Evolutionary conservation across 371 early-diverging fungal genomes (phyloP).

Genomic region (Circinella umbellata): DNA sequence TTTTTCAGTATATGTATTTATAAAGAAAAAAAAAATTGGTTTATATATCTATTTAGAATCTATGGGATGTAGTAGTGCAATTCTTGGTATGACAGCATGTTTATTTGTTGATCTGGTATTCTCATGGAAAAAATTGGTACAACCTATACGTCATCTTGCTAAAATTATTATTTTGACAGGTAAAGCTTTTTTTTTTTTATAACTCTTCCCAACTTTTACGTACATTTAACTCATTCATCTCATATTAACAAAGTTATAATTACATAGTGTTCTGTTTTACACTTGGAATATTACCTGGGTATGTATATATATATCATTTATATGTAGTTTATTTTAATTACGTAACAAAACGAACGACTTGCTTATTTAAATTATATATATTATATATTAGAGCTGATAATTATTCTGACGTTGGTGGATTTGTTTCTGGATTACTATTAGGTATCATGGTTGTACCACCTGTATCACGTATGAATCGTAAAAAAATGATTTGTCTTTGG

Average conservation of each 20-base stretch:
- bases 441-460: slow-evolving; percentile 51
- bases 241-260: not conserved
- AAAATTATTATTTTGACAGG: slow-evolving; percentile 38
- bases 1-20: not conserved
- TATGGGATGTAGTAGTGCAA: slow-evolving; percentile 74
- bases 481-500: slow-evolving; percentile 2
- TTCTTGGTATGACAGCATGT: slow-evolving; percentile 74
- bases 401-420: slow-evolving; percentile 71
- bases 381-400: slow-evolving; percentile 59
- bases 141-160: slow-evolving; percentile 68
- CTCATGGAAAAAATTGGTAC: slow-evolving; percentile 65
- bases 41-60: slow-evolving; percentile 41
- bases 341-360: no score
- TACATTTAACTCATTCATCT: no score
- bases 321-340: no score
- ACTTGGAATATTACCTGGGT: slow-evolving; percentile 72
- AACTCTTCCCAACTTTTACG: no score
- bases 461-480: not conserved
- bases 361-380: not conserved
- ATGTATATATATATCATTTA: slow-evolving; percentile 80
- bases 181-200: no score
- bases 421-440: slow-evolving; percentile 50
- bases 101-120: slow-evolving; percentile 71
- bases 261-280: slow-evolving; percentile 42
- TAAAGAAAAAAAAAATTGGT: not conserved